Evolutionary conservation across 257 asterid genomes (phyloP), one percentile per base, ranked within the genome.

Genomic region (Rauvolfia tetraphylla): DNA sequence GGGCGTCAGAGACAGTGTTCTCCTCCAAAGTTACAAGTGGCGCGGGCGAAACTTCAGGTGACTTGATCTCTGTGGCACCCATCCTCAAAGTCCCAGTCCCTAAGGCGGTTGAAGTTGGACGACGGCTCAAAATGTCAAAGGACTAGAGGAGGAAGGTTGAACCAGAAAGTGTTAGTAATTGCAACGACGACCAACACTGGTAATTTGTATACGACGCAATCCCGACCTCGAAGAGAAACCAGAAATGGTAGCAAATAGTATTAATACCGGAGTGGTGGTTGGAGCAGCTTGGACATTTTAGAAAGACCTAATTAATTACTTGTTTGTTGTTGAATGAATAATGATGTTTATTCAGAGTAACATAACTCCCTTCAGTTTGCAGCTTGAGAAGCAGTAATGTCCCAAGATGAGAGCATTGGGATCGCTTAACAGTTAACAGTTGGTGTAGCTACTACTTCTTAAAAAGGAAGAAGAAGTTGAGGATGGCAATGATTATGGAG

Each of bases 61-160:
- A 90, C 86, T 85, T 90, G 87, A 91, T 89, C 79, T 93, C 98
- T 73, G 61, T 71, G n/a, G 73, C 75, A 73, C 73, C 88, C 91
- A 85, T 86, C 48, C 65, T 84, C 71, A 33, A 68, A 76, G 68
- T 48, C 34, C 27, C 66, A 29, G 68, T 61, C 36, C 39, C 39
- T 9, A 12, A 8, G 25, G 3, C 31, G 17, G 71, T 2, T 7
- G 38, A 38, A 67, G 20, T 67, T 38, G 29, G 36, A 66, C 39
- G 38, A 61, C 13, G 68, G 39, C 39, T 61, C 39, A 33, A 29
- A 59, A 61, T 25, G 66, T 27, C 27, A 25, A 4, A 1, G 13
- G 15, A 1, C 29, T 56, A 56, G 39, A 23, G 2, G 7, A 8
- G 68, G 66, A 27, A 25, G 38, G 15, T 59, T 59, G 20, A 27